Percentiles rank a stretch among this genome's conserved stretches.
These are phyloP conservation scores for Ophiostoma australiae DNA, from an alignment of 2,329 filamentous ascomycete genomes.

Conservation along the genomic window DNA sequence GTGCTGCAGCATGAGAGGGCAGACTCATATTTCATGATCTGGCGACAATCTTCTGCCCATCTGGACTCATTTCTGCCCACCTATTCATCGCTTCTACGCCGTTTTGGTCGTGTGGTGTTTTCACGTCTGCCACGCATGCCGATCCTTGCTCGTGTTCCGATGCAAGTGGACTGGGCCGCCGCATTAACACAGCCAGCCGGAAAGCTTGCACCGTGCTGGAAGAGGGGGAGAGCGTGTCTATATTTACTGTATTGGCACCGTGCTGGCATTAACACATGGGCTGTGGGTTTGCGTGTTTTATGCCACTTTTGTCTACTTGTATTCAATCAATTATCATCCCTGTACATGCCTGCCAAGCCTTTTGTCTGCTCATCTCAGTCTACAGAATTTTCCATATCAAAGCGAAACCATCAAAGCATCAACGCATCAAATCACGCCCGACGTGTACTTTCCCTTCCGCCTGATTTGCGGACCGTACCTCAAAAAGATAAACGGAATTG, in stretches of 20 bases:
- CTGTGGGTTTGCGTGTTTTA: conserved; percentile 2
- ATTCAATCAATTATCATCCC: background rate
- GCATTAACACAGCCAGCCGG: background rate
- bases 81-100: background rate
- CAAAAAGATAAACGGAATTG: conserved; percentile 47
- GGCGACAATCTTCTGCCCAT: background rate
- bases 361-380: background rate
- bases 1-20: background rate
- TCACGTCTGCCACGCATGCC: background rate
- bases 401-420: background rate
- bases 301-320: background rate
- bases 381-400: too few relatives aligned
- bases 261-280: background rate
- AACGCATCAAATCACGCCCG: background rate
- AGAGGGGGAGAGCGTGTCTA: background rate
- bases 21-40: background rate
- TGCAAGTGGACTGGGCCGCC: background rate
- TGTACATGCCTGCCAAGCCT: background rate
- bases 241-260: background rate
- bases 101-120: background rate
- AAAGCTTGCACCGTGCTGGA: background rate
- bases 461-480: background rate
- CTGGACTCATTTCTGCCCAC: background rate
- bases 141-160: background rate
- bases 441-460: background rate